A percentile compares a stretch with the other conserved stretches of the same genome.
These are phyloP conservation scores for Pholiota adiposa DNA, from an alignment of 1,284 basidiomycete genomes.

Conservation along the genomic window DNA sequence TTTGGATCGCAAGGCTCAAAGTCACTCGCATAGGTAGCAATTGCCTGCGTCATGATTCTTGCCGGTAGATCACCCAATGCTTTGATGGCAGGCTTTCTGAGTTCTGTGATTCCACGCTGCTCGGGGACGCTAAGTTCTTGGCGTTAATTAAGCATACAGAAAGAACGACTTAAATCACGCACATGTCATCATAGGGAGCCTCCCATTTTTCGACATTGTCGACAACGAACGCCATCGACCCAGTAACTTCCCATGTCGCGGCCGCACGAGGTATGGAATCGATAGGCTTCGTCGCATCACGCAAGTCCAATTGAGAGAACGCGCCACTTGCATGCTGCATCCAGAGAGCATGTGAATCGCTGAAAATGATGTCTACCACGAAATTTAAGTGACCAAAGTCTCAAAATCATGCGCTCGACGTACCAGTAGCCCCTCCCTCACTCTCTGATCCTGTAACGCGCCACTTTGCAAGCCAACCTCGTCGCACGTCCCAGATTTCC, in stretches of 20 bases:
- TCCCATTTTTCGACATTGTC: conserved; percentile 67
- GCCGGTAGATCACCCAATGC: conserved; percentile 51
- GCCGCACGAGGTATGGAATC: conserved; percentile 73
- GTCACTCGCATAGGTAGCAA: conserved; percentile 52
- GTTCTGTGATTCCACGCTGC: conserved; percentile 9
- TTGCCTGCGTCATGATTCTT: conserved; percentile 52
- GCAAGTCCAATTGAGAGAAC: conserved; percentile 81
- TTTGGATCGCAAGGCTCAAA: conserved; percentile 46
- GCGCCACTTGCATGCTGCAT: conserved; percentile 78
- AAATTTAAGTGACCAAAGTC: background rate
- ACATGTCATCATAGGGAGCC: conserved; percentile 87
- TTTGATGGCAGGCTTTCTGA: conserved; percentile 46
- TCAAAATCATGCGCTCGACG: background rate
- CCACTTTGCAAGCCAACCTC: conserved; percentile 86
- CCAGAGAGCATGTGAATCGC: conserved; percentile 76
- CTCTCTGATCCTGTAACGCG: conserved; percentile 61
- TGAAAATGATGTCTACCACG: conserved; percentile 65
- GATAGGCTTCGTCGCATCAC: conserved; percentile 64
- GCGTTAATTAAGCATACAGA: conserved; percentile 8
- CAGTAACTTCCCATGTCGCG: conserved; percentile 71
- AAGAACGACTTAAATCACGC: conserved; percentile 33
- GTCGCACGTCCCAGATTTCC: conserved; percentile 88
- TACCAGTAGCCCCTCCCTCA: conserved; percentile 76
- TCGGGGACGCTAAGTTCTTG: conserved; percentile 1
- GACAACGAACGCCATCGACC: conserved; percentile 72